These are phyloP conservation scores for Venturia asperata DNA, from an alignment of 2,329 filamentous ascomycete species.

Conservation along the genomic window DNA sequence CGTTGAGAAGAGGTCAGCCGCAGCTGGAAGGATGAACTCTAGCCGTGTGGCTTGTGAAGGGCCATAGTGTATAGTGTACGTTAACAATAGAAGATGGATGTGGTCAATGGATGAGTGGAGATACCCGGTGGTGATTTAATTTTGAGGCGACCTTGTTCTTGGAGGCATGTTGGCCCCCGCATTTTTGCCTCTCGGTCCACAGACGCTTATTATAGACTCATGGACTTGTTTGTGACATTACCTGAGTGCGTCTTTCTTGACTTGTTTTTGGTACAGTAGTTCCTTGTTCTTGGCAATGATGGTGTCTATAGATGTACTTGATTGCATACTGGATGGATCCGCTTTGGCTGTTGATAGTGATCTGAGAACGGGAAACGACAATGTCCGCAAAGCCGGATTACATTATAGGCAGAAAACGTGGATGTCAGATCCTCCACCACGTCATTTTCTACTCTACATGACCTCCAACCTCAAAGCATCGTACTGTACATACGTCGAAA, in stretches of 20 bases:
- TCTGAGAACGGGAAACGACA: no score
- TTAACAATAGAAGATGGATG: background rate
- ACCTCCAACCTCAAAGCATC: constrained; percentile 57
- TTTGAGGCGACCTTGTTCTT: background rate
- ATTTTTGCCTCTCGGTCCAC: background rate
- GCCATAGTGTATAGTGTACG: background rate
- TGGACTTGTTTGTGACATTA: no score
- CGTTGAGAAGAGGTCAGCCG: constrained; percentile 74
- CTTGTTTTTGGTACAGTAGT: no score
- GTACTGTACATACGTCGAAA: constrained; percentile 56
- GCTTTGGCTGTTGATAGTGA: no score
- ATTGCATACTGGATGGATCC: no score
- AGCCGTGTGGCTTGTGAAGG: background rate
- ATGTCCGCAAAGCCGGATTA: no score
- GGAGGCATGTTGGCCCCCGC: background rate
- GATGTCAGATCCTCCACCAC: no score
- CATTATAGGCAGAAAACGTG: no score
- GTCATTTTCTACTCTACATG: constrained; percentile 14
- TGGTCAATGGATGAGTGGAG: background rate
- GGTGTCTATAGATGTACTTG: no score
- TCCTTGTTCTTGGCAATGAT: no score
- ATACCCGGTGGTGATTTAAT: constrained; percentile 25
- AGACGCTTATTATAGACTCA: background rate
- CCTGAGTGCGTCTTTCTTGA: no score
- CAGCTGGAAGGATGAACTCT: constrained; percentile 24